A percentile compares a stretch with the other conserved stretches of the same genome.
Evolutionary conservation across 257 asterid species (phyloP).

Genomic region (Nicotiana attenuata): DNA sequence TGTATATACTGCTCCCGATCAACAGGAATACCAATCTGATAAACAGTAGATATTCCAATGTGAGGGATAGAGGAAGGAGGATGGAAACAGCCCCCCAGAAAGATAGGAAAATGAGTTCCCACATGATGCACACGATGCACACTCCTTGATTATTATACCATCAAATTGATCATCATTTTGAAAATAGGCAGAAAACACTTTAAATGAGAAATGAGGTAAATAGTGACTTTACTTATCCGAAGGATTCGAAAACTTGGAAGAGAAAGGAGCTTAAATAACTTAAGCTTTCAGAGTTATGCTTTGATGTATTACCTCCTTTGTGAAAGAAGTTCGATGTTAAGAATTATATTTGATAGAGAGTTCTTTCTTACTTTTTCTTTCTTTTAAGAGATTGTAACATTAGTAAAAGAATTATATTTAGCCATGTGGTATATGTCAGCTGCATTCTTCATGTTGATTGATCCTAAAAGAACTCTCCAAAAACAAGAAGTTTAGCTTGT

Average conservation of each 20-base stretch:
- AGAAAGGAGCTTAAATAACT: background rate
- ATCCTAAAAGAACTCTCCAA: background rate
- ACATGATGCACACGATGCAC: constrained; percentile 5
- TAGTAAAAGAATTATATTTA: background rate
- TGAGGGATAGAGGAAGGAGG: background rate
- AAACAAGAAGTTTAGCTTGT: background rate
- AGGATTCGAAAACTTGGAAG: background rate
- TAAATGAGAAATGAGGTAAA: background rate
- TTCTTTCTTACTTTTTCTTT: background rate
- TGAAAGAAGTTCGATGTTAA: background rate
- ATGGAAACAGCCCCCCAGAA: background rate
- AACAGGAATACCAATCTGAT: constrained; percentile 72
- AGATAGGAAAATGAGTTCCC: background rate
- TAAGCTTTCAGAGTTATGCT: background rate
- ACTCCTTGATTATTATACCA: background rate
- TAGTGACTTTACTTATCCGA: background rate
- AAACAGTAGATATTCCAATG: background rate
- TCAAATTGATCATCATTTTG: background rate
- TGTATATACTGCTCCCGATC: constrained; percentile 88
- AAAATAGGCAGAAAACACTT: background rate
- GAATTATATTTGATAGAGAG: background rate
- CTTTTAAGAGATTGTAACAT: background rate
- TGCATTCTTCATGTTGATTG: background rate
- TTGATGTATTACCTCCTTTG: background rate
- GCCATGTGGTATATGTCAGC: background rate